These are phyloP conservation scores for Calonectria fujianensis DNA, from an alignment of 2,329 filamentous ascomycete species.

Conservation along the genomic window DNA sequence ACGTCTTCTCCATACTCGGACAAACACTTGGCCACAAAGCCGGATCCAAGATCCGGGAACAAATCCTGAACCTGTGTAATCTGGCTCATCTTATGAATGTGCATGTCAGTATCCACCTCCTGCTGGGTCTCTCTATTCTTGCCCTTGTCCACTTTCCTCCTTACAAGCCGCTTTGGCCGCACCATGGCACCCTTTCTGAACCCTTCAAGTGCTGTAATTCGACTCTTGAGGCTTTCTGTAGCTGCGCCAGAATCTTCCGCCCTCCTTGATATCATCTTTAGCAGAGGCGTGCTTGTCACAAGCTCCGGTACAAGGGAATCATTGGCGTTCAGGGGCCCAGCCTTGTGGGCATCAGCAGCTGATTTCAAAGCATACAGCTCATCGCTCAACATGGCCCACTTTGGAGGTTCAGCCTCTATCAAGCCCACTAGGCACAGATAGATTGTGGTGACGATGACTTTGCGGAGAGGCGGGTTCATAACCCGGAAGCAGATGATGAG, in stretches of 20 bases:
- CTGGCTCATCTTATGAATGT: constrained; percentile 88
- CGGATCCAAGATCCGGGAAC: constrained; percentile 90
- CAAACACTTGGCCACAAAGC: constrained; percentile 86
- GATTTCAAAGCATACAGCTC: constrained; percentile 88
- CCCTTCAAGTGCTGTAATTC: constrained; percentile 75
- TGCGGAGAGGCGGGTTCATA: constrained; percentile 78
- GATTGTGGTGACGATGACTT: constrained; percentile 80
- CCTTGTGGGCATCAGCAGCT: constrained; percentile 79
- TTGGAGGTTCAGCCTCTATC: constrained; percentile 79
- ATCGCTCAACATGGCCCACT: constrained; percentile 85
- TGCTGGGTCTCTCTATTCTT: constrained; percentile 70
- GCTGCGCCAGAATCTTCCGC: constrained; percentile 70
- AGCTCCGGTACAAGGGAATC: constrained; percentile 88
- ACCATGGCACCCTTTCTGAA: constrained; percentile 75
- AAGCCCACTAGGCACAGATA: constrained; percentile 86
- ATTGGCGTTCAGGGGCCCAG: constrained; percentile 73
- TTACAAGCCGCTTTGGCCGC: constrained; percentile 70
- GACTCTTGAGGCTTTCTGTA: constrained; percentile 74
- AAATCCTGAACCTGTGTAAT: constrained; percentile 95
- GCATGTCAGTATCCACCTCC: constrained; percentile 71
- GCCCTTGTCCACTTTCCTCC: constrained; percentile 78
- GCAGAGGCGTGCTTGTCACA: constrained; percentile 85
- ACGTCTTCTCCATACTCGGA: constrained; percentile 86
- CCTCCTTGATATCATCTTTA: constrained; percentile 76
- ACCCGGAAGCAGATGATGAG: constrained; percentile 79